Conservation (phyloP, 768 basidiomycete species). For the Lactarius vividus region DNA sequence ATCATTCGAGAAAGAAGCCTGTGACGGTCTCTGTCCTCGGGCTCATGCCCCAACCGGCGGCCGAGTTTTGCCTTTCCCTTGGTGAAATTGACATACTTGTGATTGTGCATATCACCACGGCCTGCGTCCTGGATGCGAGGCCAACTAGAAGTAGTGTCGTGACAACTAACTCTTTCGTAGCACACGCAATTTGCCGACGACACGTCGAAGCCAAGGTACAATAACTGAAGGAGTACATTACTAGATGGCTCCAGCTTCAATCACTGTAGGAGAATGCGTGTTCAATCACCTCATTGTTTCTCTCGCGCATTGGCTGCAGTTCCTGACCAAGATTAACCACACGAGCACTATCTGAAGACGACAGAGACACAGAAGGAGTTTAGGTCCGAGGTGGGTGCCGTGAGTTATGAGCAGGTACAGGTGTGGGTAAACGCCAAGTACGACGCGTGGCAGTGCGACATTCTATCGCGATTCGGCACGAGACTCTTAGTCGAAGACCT, state of each 20-base stretch:
- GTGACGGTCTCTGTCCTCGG: too few relatives aligned
- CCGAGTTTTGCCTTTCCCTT: too few relatives aligned
- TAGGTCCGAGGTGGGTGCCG: constrained; percentile 86
- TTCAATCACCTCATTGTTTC: constrained; percentile 97
- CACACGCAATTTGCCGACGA: constrained; percentile 70
- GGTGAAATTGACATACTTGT: too few relatives aligned
- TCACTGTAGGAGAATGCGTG: constrained; percentile 99
- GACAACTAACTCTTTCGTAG: constrained; percentile 39
- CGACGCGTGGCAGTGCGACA: constrained; percentile 97
- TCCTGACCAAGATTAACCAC: constrained; percentile 95
- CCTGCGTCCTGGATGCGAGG: too few relatives aligned
- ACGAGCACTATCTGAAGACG: constrained; percentile 97
- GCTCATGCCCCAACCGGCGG: too few relatives aligned
- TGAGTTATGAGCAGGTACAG: constrained; percentile 98
- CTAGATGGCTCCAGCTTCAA: constrained; percentile 98
- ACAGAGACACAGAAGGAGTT: constrained; percentile 90
- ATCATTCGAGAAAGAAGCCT: too few relatives aligned
- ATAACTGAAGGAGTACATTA: constrained; percentile 85
- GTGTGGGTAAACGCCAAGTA: constrained; percentile 97
- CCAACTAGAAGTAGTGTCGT: background rate
- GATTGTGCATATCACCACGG: too few relatives aligned
- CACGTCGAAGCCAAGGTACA: constrained; percentile 83
- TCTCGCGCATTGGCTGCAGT: constrained; percentile 89
- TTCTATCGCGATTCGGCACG: constrained; percentile 88
- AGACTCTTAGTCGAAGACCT: too few relatives aligned